Evolutionary conservation across 306 rosid genomes (phyloP).

Genomic region (Dryas drummondii): DNA sequence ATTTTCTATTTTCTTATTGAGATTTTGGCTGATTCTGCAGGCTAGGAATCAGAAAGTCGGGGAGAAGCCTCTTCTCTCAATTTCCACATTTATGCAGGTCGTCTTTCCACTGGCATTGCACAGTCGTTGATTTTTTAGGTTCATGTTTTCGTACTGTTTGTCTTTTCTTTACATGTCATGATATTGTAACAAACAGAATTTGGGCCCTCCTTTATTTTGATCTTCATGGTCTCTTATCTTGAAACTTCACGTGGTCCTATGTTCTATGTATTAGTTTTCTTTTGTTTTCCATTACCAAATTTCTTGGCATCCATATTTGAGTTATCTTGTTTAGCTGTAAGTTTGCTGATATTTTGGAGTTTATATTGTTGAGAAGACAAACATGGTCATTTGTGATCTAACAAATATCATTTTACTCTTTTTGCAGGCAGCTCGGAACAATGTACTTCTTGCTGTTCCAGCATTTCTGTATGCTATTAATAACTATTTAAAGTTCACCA

Average conservation of each 20-base stretch:
- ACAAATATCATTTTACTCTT: constrained; percentile 24
- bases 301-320: neutral
- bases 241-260: neutral
- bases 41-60: constrained; percentile 95
- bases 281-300: neutral
- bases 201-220: neutral
- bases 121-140: neutral
- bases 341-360: neutral
- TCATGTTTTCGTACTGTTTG: neutral
- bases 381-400: neutral
- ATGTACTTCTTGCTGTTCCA: constrained; percentile 95
- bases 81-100: constrained; percentile 85
- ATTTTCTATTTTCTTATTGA: constrained; percentile 19
- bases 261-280: neutral
- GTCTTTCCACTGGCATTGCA: neutral
- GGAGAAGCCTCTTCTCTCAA: constrained; percentile 95
- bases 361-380: neutral
- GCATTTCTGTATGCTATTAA: constrained; percentile 93
- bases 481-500: constrained; percentile 93
- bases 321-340: neutral
- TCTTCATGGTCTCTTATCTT: neutral
- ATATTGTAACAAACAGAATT: neutral
- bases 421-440: constrained; percentile 93
- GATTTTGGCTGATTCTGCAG: constrained; percentile 58
- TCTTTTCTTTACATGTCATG: neutral